Evolutionary conservation across 2,329 filamentous ascomycete genomes (phyloP).

Genomic region (Fusarium hainanense): DNA sequence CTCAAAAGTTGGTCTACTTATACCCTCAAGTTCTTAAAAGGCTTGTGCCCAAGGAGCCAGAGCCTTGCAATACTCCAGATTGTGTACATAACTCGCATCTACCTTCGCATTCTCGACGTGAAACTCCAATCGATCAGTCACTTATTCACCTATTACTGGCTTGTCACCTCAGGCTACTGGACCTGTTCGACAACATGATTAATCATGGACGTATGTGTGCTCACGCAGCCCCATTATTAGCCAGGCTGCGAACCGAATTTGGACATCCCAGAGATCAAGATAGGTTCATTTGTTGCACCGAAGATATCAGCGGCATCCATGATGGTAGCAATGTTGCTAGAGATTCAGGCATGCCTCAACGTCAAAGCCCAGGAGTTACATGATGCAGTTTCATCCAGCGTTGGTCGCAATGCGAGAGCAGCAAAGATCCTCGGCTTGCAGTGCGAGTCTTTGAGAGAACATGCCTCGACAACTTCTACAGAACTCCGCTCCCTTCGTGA

Average conservation of each 20-base stretch:
- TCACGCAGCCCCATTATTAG: slow-evolving; percentile 44
- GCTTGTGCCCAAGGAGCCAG: slow-evolving; percentile 6
- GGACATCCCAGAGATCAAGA: slow-evolving; percentile 54
- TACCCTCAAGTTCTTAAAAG: slow-evolving; percentile 49
- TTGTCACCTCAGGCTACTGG: slow-evolving; percentile 53
- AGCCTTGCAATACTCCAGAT: slow-evolving; percentile 46
- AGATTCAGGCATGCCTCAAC: slow-evolving; percentile 46
- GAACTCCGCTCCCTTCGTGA: slow-evolving; percentile 28
- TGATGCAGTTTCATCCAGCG: slow-evolving; percentile 7
- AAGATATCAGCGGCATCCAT: slow-evolving; percentile 49
- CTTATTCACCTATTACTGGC: slow-evolving; percentile 52
- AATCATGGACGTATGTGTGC: slow-evolving; percentile 49
- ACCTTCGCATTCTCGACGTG: slow-evolving; percentile 1
- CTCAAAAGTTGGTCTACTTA: slow-evolving; percentile 51
- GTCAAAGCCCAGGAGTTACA: slow-evolving; percentile 28
- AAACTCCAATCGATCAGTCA: slow-evolving; percentile 47
- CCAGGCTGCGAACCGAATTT: slow-evolving; percentile 48
- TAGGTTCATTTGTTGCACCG: slow-evolving; percentile 54
- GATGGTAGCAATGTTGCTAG: slow-evolving; percentile 48
- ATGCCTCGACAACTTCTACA: slow-evolving; percentile 33
- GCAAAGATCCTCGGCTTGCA: slow-evolving; percentile 42
- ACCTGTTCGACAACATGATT: slow-evolving; percentile 52
- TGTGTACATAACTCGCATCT: slow-evolving; percentile 49
- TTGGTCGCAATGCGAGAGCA: slow-evolving; percentile 26
- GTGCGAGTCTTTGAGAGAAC: slow-evolving; percentile 43